Base-by-base conservation (phyloP, 1,284 basidiomycete species). In the Trametes hirsuta region DNA sequence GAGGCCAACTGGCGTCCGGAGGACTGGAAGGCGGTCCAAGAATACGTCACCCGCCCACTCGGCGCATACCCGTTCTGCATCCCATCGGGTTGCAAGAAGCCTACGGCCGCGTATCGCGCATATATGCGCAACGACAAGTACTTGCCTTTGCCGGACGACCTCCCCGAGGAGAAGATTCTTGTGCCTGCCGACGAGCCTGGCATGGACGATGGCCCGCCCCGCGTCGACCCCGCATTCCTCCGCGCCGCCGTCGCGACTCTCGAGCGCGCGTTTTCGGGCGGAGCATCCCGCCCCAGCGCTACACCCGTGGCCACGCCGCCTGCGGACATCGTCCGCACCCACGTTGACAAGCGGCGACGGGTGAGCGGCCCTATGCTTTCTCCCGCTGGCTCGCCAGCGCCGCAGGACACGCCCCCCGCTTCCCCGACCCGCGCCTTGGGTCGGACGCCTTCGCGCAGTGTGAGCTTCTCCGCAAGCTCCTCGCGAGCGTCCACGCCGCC, bases 11-110 rank as follows among this genome's bases (percentile, higher is more conserved):
- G 81, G 68, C 63, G 70, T 15, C 57, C 66, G 12, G 77, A 76
- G 58, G 84, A 86, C 58, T 72, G 75, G 63, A 74, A 77, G 39
- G 75, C 73, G 6, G 65, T 85, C 41, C 58, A 71, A 14, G 71
- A 67, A 22, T 79, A 79, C 64, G 77, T 79, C 57, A 61, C 25
- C n/a, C 64, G 67, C 15, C 69, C 69, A 0, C 36, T 62, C 21
- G 67, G 69, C 10, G 63, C 67, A 18, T 68, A 72, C 59, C 68
- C 71, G 1, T 68, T 66, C 53, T 30, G 56, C 45, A 55, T 68
- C 9, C 53, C 56, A 35, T 41, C n/a, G 12, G 39, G 37, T 14
- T 6, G 52, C 22, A 58, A 62, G 53, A 67, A 64, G 52, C 71
- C 70, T 8, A 69, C 68, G 6, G 58, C 55, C 8, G 65, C 66